Base-by-base conservation (phyloP, 192 early-diverging fungal species). In the Linnemannia exigua region DNA sequence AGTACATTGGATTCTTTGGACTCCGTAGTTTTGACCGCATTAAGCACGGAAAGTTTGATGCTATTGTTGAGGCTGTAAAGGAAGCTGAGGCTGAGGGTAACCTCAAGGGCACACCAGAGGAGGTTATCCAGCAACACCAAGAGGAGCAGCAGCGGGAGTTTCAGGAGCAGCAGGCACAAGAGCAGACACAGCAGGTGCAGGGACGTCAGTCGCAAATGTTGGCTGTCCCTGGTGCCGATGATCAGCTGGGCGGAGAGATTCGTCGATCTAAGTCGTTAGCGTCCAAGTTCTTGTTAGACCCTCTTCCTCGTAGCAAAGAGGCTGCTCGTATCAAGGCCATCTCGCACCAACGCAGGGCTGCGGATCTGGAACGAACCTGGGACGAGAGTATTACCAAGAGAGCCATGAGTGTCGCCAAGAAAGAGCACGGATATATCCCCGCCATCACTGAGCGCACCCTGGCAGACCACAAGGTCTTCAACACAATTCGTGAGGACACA, bases 1-100 rank as follows among this genome's bases (percentile, higher is more conserved):
- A 93, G 17, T 96, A 96, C 77, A 95, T 96, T 72, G 87, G 88
- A 25, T 96, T 95, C 89, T 94, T 88, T 69, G 92, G 94, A n/a
- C 88, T 97, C 68, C 91, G 96, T 38, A 94, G 90, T 52, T 94
- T 92, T 76, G 95, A 94, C 77, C 89, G 94, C 25, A 89, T 95
- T 52, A 88, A 92, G 66, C 76, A 88, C 44, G 69, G 50, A n/a
- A 73, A 85, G 22, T 74, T 74, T 33, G 74, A 47, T 54, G 36
- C 47, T n/a, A 75, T 67, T 67, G 71, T 75, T 22, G 58, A 72
- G 36, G 70, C 79, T 5, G 47, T 76, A 48, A 81, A 79, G 70
- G 58, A 79, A 19, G 44, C 48, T 66, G 69, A 86, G 70, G 22
- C 48, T 2, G 72, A 36, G 47, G 70, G 48, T 37, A 79, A 5